These are phyloP conservation scores for Dendrobium nobile DNA, from an alignment of 106 monocot genomes.

Conservation along the genomic window DNA sequence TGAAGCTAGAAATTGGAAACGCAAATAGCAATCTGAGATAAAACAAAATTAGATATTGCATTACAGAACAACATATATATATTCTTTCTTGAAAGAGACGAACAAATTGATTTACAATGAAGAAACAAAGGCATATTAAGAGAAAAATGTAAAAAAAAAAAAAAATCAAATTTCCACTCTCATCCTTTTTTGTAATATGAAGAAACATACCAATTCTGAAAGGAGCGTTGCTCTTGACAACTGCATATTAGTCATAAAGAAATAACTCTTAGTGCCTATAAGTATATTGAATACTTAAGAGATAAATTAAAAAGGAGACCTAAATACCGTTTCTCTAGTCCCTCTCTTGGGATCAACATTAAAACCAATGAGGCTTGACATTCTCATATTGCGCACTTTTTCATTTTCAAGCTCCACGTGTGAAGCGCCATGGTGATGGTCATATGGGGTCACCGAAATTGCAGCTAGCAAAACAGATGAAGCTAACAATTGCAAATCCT, in stretches of 20 bases:
- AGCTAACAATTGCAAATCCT: slow-evolving; percentile 89
- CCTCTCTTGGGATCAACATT: slow-evolving; percentile 69
- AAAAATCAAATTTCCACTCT: neutral
- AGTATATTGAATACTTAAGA: neutral
- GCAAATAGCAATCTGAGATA: no score
- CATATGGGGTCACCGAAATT: slow-evolving; percentile 79
- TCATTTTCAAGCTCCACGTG: slow-evolving; percentile 95
- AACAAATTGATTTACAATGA: no score
- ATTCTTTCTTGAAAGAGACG: neutral
- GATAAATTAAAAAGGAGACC: neutral
- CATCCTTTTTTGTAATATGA: neutral
- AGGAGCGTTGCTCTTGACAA: slow-evolving; percentile 74
- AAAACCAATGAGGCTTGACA: slow-evolving; percentile 80
- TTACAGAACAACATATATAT: neutral
- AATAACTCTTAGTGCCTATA: slow-evolving; percentile 1
- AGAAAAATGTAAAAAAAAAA: neutral
- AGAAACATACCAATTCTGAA: slow-evolving; percentile 64
- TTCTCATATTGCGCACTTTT: slow-evolving; percentile 71
- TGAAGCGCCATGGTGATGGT: slow-evolving; percentile 58
- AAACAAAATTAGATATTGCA: no score
- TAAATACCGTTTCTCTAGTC: slow-evolving; percentile 65
- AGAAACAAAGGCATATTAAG: neutral
- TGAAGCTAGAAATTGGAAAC: no score
- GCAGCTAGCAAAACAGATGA: slow-evolving; percentile 92
- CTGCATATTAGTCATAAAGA: slow-evolving; percentile 41